Conservation (phyloP, 805 yeast species). For the Pachysolen tannophilus region DNA sequence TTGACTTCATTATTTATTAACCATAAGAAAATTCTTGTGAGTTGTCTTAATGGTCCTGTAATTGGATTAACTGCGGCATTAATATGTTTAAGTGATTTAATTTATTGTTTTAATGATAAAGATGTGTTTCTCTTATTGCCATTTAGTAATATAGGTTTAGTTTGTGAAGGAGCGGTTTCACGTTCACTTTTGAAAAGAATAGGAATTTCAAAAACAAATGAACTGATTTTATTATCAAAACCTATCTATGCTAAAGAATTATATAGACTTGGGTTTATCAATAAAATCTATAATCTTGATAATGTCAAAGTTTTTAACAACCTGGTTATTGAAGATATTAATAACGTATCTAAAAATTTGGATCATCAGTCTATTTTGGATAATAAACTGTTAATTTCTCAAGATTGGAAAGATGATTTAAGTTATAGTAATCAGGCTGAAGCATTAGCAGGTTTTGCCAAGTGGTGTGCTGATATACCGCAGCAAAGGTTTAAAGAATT, state of each 20-base stretch:
- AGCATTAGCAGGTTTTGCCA: constrained; percentile 56
- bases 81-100: constrained; percentile 67
- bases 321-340: constrained; percentile 27
- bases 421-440: constrained; percentile 55
- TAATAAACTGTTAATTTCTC: constrained; percentile 36
- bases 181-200: constrained; percentile 60
- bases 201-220: constrained; percentile 66
- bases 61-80: constrained; percentile 73
- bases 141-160: constrained; percentile 75
- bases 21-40: constrained; percentile 63
- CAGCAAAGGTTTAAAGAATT: constrained; percentile 56
- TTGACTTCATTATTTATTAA: constrained; percentile 60
- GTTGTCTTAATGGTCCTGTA: constrained; percentile 82
- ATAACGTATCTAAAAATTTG: constrained; percentile 29
- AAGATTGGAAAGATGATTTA: constrained; percentile 23
- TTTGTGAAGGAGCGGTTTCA: constrained; percentile 74
- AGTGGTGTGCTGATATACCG: constrained; percentile 70
- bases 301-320: constrained; percentile 34
- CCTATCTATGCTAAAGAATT: constrained; percentile 58
- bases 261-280: constrained; percentile 49
- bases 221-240: constrained; percentile 62
- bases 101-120: constrained; percentile 55
- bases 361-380: constrained; percentile 35
- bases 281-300: constrained; percentile 35
- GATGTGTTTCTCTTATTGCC: constrained; percentile 61